Evolutionary conservation across 345 rosid genomes (phyloP).

Genomic region (Populus ilicifolia): DNA sequence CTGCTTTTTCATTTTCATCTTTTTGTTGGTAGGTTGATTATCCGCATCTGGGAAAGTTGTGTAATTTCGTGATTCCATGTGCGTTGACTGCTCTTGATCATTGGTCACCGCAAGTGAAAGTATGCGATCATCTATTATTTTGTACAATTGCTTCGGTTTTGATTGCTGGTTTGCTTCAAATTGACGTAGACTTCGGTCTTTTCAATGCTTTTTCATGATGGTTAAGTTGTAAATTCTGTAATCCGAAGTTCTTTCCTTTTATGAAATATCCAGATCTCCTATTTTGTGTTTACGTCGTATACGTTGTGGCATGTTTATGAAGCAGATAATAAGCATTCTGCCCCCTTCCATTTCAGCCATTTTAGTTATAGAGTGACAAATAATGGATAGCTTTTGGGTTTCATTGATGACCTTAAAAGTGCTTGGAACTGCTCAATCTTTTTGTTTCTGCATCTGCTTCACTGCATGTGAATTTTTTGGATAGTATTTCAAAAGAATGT

Average conservation of each 20-base stretch:
- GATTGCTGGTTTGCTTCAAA: not conserved
- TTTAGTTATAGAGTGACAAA: not conserved
- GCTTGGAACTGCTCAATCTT: not conserved
- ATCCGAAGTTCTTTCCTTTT: not conserved
- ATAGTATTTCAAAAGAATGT: not conserved
- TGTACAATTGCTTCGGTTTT: not conserved
- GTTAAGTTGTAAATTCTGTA: not conserved
- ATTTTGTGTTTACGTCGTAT: not conserved
- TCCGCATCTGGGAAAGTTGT: constrained; percentile 54
- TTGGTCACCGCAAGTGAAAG: constrained; percentile 90
- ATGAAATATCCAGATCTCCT: not conserved
- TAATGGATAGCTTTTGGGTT: not conserved
- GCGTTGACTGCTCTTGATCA: constrained; percentile 86
- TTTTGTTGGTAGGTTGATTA: constrained; percentile 44
- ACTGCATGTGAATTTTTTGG: not conserved
- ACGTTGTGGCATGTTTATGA: not conserved
- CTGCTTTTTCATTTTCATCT: not conserved
- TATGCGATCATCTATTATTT: constrained; percentile 23
- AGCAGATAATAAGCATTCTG: not conserved
- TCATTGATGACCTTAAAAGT: not conserved
- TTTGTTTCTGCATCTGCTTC: not conserved
- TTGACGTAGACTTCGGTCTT: not conserved
- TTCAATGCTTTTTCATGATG: not conserved
- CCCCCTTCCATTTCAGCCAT: not conserved
- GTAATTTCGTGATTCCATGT: constrained; percentile 79